Conservation (phyloP, 164 flowering plant species). For the Houttuynia cordata region DNA sequence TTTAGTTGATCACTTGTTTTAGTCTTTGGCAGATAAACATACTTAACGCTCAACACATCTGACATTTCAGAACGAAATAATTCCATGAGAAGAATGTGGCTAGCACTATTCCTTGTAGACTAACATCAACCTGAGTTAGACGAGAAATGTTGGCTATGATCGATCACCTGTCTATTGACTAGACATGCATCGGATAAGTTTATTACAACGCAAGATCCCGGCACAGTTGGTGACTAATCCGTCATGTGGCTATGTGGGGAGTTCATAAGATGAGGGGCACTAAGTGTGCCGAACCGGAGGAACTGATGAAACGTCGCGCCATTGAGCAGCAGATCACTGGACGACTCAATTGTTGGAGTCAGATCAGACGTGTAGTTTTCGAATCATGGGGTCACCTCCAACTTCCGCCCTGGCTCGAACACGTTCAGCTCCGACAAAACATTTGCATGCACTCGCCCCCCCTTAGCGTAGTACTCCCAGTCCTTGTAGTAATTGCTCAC, state of each 20-base stretch:
- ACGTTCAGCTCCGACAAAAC: slow-evolving; percentile 19
- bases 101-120: too few relatives aligned
- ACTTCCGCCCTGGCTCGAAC: slow-evolving; percentile 15
- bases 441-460: slow-evolving; percentile 21
- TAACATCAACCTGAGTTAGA: too few relatives aligned
- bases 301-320: slow-evolving; percentile 22
- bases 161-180: too few relatives aligned
- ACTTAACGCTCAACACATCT: too few relatives aligned
- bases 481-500: slow-evolving; percentile 21
- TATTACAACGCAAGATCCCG: slow-evolving; percentile 12
- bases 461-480: slow-evolving; percentile 20
- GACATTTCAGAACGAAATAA: too few relatives aligned
- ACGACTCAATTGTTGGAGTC: slow-evolving; percentile 17
- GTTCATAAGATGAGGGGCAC: slow-evolving; percentile 6
- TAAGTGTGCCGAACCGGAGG: slow-evolving; percentile 3
- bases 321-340: slow-evolving; percentile 11
- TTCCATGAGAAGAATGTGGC: too few relatives aligned
- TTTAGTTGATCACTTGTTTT: too few relatives aligned
- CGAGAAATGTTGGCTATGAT: too few relatives aligned
- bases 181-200: slow-evolving; percentile 5
- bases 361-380: too few relatives aligned
- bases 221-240: slow-evolving; percentile 10
- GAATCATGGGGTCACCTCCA: slow-evolving; percentile 26
- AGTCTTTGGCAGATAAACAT: too few relatives aligned
- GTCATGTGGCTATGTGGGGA: slow-evolving; percentile 7